Evolutionary conservation across 73 alveolate species (phyloP).

Genomic region (Durusdinium trenchii): DNA sequence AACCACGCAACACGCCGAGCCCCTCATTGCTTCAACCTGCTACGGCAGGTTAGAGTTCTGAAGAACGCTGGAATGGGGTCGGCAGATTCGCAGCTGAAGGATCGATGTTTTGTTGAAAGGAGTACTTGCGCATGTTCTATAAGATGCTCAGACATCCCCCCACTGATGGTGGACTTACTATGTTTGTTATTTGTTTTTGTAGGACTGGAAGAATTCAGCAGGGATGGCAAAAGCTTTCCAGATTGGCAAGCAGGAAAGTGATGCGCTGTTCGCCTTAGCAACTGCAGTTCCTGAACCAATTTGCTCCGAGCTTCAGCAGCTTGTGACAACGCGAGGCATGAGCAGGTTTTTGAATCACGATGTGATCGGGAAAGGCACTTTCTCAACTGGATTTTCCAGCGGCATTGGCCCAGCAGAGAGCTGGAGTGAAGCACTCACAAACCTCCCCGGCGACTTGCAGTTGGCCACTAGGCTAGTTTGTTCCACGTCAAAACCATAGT

Average conservation of each 20-base stretch:
- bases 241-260: background rate
- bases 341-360: background rate
- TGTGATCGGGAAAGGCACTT: background rate
- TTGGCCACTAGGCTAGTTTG: background rate
- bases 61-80: background rate
- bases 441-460: background rate
- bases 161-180: no score
- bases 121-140: no score
- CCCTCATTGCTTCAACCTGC: slow-evolving; percentile 4
- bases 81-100: background rate
- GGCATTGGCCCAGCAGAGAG: background rate
- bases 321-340: background rate
- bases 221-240: background rate
- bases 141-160: no score
- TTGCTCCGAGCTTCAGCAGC: background rate
- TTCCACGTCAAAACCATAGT: no score
- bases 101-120: no score
- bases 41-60: background rate
- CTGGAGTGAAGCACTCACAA: background rate
- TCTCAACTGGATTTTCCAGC: background rate
- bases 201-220: background rate
- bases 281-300: background rate
- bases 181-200: background rate
- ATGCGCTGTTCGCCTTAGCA: background rate
- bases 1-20: background rate